Evolutionary conservation across 306 rosid genomes (phyloP), one percentile per base, ranked within the genome.

Genomic region (Hippophae gyantsensis): DNA sequence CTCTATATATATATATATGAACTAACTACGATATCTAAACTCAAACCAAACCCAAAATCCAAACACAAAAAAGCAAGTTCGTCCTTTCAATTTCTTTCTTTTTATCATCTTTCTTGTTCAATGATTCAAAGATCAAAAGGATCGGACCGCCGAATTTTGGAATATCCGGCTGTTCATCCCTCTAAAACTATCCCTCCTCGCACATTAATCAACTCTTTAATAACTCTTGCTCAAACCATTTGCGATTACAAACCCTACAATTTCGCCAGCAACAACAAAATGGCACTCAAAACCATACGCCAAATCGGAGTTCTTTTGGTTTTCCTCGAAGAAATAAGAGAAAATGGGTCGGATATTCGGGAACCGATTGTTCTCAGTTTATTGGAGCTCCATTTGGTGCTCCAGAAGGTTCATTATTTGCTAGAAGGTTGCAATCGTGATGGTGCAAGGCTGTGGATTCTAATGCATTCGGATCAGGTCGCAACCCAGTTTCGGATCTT

Each of bases 121-220:
- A 89, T 90, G 97, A 76, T 72, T 69, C 68, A 11, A 6, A 70
- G 18, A 10, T 40, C 18, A 12, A 68, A 48, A n/a, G 81, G 68
- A 23, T 77, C 77, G 42, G 72, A 12, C 65, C 98, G 98, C 68
- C 92, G 95, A 84, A 46, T 79, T 6, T 69, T 90, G 6, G 72
- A 76, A 0, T 83, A 23, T n/a, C 87, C 95, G 80, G 98, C 84
- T 58, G 82, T 90, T 64, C 82, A 69, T 71, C 89, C 98, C 0
- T 85, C 75, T 58, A 69, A 57, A 6, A 46, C 58, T 18, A 55
- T 84, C 7, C 7, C 84, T 63, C 67, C 71, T 0, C 38, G 74
- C 2, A 87, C 87, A 3, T 80, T 87, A 13, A 11, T 87, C 26
- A 6, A 44, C 49, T 85, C 92, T 0, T 64, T 85, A 13, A 61